phyloP scores from a whole-genome alignment of 768 basidiomycete species.

The Lactarius hengduanensis region DNA sequence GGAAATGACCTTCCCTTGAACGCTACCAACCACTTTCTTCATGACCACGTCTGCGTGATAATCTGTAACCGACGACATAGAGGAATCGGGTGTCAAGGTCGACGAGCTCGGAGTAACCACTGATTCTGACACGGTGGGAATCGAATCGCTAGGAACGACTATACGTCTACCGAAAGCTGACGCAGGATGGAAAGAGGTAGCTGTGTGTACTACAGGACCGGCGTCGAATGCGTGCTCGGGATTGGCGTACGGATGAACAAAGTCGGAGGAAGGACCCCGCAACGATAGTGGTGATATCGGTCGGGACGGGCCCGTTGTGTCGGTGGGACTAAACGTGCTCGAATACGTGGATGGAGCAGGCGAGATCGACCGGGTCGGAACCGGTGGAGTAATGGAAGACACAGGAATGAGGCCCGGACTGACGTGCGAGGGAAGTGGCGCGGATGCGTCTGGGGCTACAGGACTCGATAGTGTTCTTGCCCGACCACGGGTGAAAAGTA shows the following conservation, averaged over 20 bases:
- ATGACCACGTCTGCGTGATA: conserved; percentile 18
- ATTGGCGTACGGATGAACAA: conserved; percentile 77
- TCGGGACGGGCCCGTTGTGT: conserved; percentile 29
- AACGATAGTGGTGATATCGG: conserved; percentile 25
- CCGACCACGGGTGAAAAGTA: conserved; percentile 43
- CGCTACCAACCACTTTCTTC: conserved; percentile 18
- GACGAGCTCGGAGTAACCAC: conserved; percentile 35
- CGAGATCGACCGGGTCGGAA: conserved; percentile 20
- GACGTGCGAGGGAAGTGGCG: conserved; percentile 19
- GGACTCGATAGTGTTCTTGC: conserved; percentile 35
- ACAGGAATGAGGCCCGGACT: conserved; percentile 19
- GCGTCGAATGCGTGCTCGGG: conserved; percentile 57
- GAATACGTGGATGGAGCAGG: conserved; percentile 25
- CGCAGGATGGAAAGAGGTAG: conserved; percentile 37
- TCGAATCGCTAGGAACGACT: conserved; percentile 24
- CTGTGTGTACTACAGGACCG: conserved; percentile 18
- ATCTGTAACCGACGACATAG: conserved; percentile 25
- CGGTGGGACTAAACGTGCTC: conserved; percentile 23
- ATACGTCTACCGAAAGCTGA: conserved; percentile 31
- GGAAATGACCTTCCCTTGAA: conserved; percentile 28
- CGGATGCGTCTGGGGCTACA: conserved; percentile 19
- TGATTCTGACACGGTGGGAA: conserved; percentile 34
- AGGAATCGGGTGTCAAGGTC: conserved; percentile 31
- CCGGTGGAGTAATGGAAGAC: conserved; percentile 1
- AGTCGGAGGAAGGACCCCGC: conserved; percentile 33